Base-by-base conservation (phyloP, 176 grass and related monocot species). In the Bothriochloa decipiens region DNA sequence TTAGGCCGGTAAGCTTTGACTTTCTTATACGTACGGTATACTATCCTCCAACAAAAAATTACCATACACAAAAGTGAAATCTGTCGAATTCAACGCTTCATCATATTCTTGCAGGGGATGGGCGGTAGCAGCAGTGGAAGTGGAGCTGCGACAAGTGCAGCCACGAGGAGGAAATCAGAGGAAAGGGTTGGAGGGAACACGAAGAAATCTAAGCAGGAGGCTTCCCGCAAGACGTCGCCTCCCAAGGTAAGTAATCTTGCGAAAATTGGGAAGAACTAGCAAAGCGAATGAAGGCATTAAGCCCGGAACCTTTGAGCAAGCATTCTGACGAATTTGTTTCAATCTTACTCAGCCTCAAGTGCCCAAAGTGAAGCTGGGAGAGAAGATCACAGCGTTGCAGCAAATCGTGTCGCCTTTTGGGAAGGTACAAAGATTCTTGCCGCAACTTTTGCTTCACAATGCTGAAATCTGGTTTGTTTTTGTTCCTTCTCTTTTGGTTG, bases 381-480 rank as follows among this genome's bases (percentile, higher is more conserved):
- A 94, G 66, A 97, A 94, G 79, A 89, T 97, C 81, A 87, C 83
- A 41, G 83, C 85, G 39, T 65, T 94, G 61, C 94, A 97, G 85
- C 91, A 97, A 84, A 91, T 94, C 35, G 90, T 97, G 18, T 97
- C 89, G 64, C 94, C 89, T 11, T 97, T 94, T 22, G 94, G 94
- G 73, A 97, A 97, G 94, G 94, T 97, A 88, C 65, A 46, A 40
- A 26, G 72, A 57, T 80, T 47, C 13, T 70, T 57, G 32, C 77
- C 20, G 11, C 18, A 11, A 3, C 1, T 60, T 69, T 35, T 75
- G 5, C 16, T 43, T 26, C 25, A 22, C 50, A 62, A 36, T 68
- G 15, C 18, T 9, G 52, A 39, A 68, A 22, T 27, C 28, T 62
- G 7, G 42, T 32, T 36, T 45, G 2, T 29, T 76, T 77, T 41